Evolutionary conservation across 225 moss, liverwort and hornwort genomes (phyloP), one percentile per base, ranked within the genome.

Genomic region (Marchantia paleacea): DNA sequence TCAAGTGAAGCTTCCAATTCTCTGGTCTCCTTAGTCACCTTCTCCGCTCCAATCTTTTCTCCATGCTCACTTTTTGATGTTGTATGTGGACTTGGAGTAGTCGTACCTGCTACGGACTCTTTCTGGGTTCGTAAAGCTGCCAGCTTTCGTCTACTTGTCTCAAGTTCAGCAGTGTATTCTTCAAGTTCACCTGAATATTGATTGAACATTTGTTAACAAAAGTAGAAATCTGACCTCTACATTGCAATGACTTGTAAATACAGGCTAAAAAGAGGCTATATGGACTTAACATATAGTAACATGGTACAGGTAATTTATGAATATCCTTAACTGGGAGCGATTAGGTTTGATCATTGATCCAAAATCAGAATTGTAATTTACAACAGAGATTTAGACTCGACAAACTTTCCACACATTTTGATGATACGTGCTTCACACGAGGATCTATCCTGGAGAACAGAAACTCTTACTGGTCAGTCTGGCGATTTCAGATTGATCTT

Each of bases 91-190:
- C 85, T 86, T 31, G 95, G 94, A 81, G 92, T 92, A 30, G 85
- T 89, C 28, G 95, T 91, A 75, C 91, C 95, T 77, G 88, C 87
- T 3, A 90, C 83, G 72, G 87, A 85, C 73, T 91, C 85, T 80
- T 94, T 94, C 80, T 93, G 94, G 75, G 81, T 91, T 53, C 93
- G 90, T 64, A 93, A 86, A 16, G 89, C 78, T 83, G 93, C 85
- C 81, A 97, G 78, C 76, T 97, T 94, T 63, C 93, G 92, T 84
- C 94, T 94, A 78, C 81, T 89, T 77, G 91, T 85, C 78, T 97
- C 90, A 65, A 94, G 86, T 71, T 94, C 97, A 79, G 87, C 80
- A 73, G 89, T 89, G 75, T 89, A 87, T 90, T 97, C 94, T 81
- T 92, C 97, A 83, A 92, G 88, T 83, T 97, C 94, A 83, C 91